phyloP scores from a whole-genome alignment of 23 red algal genomes.

The Gracilaria domingensis region DNA sequence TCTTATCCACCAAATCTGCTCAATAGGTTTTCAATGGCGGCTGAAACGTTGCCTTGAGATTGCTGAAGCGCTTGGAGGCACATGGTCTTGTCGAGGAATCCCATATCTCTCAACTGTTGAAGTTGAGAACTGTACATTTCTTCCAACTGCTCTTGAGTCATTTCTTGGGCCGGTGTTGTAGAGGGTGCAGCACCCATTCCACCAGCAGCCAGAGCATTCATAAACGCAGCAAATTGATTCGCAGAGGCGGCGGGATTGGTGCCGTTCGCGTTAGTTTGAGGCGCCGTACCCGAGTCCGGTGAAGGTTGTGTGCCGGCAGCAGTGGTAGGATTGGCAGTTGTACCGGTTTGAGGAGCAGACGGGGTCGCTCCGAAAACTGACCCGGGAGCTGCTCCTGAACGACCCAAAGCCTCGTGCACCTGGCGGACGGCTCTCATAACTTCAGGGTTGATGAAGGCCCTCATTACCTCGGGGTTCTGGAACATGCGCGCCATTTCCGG shows the following conservation, averaged over 20 bases:
- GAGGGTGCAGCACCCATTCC: slow-evolving; percentile 38
- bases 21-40: slow-evolving; percentile 92
- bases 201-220: slow-evolving; percentile 51
- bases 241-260: not conserved
- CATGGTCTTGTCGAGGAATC: slow-evolving; percentile 93
- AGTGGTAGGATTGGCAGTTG: slow-evolving; percentile 6
- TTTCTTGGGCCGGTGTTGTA: slow-evolving; percentile 36
- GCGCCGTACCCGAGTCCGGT: not conserved
- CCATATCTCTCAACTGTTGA: slow-evolving; percentile 97
- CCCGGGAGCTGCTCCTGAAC: slow-evolving; percentile 25
- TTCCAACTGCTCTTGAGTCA: slow-evolving; percentile 96
- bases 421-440: slow-evolving; percentile 70
- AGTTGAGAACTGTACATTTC: slow-evolving; percentile 91
- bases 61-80: slow-evolving; percentile 88
- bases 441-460: slow-evolving; percentile 78
- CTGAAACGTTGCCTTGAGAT: slow-evolving; percentile 90
- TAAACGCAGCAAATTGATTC: slow-evolving; percentile 54
- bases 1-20: slow-evolving; percentile 78
- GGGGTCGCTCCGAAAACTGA: slow-evolving; percentile 25
- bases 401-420: slow-evolving; percentile 73
- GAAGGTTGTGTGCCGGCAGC: not conserved
- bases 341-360: slow-evolving; percentile 8
- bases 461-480: slow-evolving; percentile 83
- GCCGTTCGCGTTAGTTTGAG: not conserved
- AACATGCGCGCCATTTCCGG: slow-evolving; percentile 87